Evolutionary conservation across 23 red algal species (phyloP), one percentile per base, ranked within the genome.

Genomic region (Rhodosorus marinus): DNA sequence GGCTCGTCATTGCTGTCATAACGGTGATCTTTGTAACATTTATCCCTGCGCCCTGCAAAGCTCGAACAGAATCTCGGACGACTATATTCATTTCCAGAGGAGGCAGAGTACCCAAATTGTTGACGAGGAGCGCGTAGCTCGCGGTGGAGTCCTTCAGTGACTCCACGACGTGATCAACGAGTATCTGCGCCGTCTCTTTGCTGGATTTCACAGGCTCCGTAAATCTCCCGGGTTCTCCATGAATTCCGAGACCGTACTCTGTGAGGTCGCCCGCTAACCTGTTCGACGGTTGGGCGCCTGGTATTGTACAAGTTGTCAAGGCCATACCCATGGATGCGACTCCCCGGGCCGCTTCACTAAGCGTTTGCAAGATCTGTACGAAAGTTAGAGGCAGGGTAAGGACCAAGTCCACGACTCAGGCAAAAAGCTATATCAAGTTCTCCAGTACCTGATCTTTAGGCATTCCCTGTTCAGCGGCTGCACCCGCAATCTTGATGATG

Each of bases 211-310:
- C 17, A 17, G 38, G 11, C 38, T 17, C 17, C 17, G 9, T 0
- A 28, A 3, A 17, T 7, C 31, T 30, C 15, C 2, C 51, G 6
- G 29, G 60, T 53, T 82, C 77, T 27, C 66, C 66, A 34, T 82
- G 77, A 35, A 82, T 82, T 20, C 77, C 77, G 57, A 82, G 66
- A 20, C 77, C 77, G 23, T 58, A 33, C 34, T 82, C 77, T 14
- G 66, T 31, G 7, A 52, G 3, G 42, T 52, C 24, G 20, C n/a
- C 34, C 0, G 26, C 20, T 25, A 17, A 20, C 33, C 29, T 22
- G 22, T 27, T 42, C 14, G 20, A 6, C 34, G 22, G 20, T 26
- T 51, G 24, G 5, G 57, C 17, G 4, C 65, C 60, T 31, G 79
- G 56, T 32, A 67, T 54, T 24, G 79, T 59, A 20, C 55, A 62